Evolutionary conservation across 148 eudicot species (phyloP), one percentile per base, ranked within the genome.

Genomic region (Nyssa sinensis): DNA sequence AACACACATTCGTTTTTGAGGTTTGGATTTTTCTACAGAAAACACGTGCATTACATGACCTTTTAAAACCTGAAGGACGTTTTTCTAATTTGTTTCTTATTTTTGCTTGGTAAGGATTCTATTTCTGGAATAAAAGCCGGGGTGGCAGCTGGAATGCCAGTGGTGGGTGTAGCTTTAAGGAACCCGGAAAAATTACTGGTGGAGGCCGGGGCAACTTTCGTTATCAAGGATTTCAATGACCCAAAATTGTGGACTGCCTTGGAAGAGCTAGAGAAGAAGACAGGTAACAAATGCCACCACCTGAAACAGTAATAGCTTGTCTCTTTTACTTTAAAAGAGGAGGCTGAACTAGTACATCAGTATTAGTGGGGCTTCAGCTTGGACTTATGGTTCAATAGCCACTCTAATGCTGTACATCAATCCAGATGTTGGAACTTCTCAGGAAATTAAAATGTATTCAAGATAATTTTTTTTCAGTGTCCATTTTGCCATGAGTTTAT

Each of bases 101-200:
- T 70, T 49, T 70, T 51, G 29, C 31, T 10, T 70, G 49, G 29
- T 3, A 35, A 86, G 89, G 89, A 86, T 66, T 84, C 89, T 16
- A 73, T 83, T 41, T 81, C 89, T 23, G 89, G 89, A 60, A 84
- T 77, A 49, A 84, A 77, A 81, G 87, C 87, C 11, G 89, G 85
- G 37, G 70, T 81, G 9, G 89, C 76, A 29, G 89, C 89, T 53
- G 87, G 89, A 35, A 81, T 86, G 84, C 83, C 80, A 21, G 86
- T 80, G 7, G 64, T 86, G 47, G 87, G 82, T 12, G 31, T 86
- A 77, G 86, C 82, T 21, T 63, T 75, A 8, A 72, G 87, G 58
- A 86, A 84, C 73, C 85, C 89, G 8, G 83, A 80, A 70, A 64
- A 74, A 25, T 7, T 86, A 49, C 77, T 86, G 61, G 53, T 39